Conservation (phyloP, 441 rosid genomes). For the Populus hybrid region DNA sequence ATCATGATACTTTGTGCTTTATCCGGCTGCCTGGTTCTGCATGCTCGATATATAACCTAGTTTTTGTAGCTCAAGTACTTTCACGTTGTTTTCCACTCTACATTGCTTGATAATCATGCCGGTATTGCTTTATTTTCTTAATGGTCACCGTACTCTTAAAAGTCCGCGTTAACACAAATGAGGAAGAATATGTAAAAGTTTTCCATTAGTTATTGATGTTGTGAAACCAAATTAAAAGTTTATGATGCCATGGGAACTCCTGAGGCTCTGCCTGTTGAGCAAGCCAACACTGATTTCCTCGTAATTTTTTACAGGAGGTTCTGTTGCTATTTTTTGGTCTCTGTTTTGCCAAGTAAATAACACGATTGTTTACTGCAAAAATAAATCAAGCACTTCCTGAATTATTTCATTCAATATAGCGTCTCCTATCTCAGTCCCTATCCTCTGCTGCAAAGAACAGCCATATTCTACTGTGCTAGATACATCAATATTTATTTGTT, state of each 20-base stretch:
- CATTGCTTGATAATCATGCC: not conserved
- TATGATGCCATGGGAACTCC: constrained; percentile 2
- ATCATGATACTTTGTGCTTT: too few species aligned
- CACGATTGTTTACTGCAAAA: not conserved
- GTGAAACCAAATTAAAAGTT: not conserved
- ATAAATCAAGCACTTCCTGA: constrained; percentile 18
- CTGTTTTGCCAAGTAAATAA: not conserved
- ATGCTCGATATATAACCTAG: too few species aligned
- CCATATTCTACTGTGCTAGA: constrained; percentile 19
- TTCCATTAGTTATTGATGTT: constrained; percentile 2
- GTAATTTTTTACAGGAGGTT: not conserved
- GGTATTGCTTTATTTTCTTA: not conserved
- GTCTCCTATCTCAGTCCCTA: constrained; percentile 31
- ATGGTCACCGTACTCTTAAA: not conserved
- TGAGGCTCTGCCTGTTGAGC: not conserved
- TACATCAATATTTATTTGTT: constrained; percentile 11
- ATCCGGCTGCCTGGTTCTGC: too few species aligned
- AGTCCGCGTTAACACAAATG: not conserved
- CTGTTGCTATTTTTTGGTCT: not conserved
- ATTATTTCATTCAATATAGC: constrained; percentile 22
- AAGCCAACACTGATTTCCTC: not conserved
- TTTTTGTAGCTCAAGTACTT: too few species aligned
- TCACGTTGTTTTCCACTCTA: not conserved
- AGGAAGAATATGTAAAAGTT: not conserved
- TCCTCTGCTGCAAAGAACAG: constrained; percentile 20